These are phyloP conservation scores for Thymus quinquecostatus DNA, from an alignment of 257 asterid genomes.

Conservation along the genomic window DNA sequence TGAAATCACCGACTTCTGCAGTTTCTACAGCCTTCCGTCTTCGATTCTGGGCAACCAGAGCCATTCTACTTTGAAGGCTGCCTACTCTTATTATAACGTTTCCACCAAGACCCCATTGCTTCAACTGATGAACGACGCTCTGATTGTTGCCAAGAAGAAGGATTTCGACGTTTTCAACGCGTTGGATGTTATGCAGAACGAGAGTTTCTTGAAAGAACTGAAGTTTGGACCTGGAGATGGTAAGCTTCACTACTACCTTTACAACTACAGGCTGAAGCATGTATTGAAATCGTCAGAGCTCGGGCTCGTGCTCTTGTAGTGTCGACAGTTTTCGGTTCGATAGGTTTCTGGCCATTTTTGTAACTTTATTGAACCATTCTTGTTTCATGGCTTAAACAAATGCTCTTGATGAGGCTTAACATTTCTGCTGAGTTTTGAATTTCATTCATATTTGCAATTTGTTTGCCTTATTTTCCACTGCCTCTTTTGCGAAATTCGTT, in stretches of 20 bases:
- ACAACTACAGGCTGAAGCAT: slow-evolving; percentile 65
- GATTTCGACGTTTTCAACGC: slow-evolving; percentile 81
- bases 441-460: slow-evolving; percentile 9
- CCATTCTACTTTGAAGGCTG: slow-evolving; percentile 67
- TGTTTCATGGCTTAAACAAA: slow-evolving; percentile 22
- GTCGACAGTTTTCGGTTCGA: slow-evolving; percentile 6
- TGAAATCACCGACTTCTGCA: slow-evolving; percentile 79
- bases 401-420: slow-evolving; percentile 14
- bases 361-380: slow-evolving; percentile 19
- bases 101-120: slow-evolving; percentile 67
- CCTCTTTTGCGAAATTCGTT: too few species aligned
- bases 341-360: slow-evolving; percentile 22
- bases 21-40: slow-evolving; percentile 81
- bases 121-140: slow-evolving; percentile 85
- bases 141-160: slow-evolving; percentile 71
- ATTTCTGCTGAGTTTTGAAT: slow-evolving; percentile 15
- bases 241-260: slow-evolving; percentile 72
- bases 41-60: slow-evolving; percentile 73
- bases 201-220: slow-evolving; percentile 74
- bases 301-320: slow-evolving; percentile 71
- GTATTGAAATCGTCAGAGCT: slow-evolving; percentile 68
- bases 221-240: slow-evolving; percentile 92
- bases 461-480: not conserved
- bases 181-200: slow-evolving; percentile 80
- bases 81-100: slow-evolving; percentile 70